Conservation (phyloP, 2,329 filamentous ascomycete species). For the Pyrenophora seminiperda region DNA sequence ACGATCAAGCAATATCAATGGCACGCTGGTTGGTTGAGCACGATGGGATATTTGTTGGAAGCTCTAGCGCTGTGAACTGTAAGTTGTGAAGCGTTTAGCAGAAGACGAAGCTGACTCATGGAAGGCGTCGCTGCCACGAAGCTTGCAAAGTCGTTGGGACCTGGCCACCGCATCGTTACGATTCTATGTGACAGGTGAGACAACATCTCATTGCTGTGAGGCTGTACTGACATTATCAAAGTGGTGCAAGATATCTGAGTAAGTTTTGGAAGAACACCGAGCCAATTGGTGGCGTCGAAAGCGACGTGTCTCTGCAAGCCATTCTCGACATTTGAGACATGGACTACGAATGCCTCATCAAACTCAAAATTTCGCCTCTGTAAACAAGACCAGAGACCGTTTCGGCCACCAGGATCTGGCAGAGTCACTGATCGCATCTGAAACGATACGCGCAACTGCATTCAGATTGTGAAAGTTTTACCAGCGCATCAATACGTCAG, state of each 20-base stretch:
- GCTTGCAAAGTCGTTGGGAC: slow-evolving; percentile 68
- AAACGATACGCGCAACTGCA: slow-evolving; percentile 10
- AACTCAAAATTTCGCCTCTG: not conserved
- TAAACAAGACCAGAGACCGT: not conserved
- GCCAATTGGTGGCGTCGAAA: slow-evolving; percentile 60
- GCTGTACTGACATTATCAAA: slow-evolving; percentile 25
- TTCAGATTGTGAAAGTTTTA: slow-evolving; percentile 14
- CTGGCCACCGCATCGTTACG: slow-evolving; percentile 70
- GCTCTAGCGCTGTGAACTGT: slow-evolving; percentile 96
- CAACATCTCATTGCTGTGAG: not conserved
- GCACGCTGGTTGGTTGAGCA: slow-evolving; percentile 95
- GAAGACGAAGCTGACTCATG: slow-evolving; percentile 18
- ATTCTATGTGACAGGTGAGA: slow-evolving; percentile 71
- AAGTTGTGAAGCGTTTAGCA: slow-evolving; percentile 38
- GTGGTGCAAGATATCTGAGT: slow-evolving; percentile 76
- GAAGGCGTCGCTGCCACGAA: slow-evolving; percentile 70
- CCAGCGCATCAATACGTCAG: slow-evolving; percentile 17
- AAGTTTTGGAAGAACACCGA: slow-evolving; percentile 82
- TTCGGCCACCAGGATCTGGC: not conserved
- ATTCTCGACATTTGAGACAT: slow-evolving; percentile 53
- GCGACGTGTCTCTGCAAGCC: slow-evolving; percentile 60
- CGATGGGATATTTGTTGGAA: slow-evolving; percentile 92
- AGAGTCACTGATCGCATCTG: not conserved
- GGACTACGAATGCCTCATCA: not conserved
- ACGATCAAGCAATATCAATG: slow-evolving; percentile 89